These are phyloP conservation scores for Flueggea neowawraea DNA, from an alignment of 441 rosid species.

Conservation along the genomic window DNA sequence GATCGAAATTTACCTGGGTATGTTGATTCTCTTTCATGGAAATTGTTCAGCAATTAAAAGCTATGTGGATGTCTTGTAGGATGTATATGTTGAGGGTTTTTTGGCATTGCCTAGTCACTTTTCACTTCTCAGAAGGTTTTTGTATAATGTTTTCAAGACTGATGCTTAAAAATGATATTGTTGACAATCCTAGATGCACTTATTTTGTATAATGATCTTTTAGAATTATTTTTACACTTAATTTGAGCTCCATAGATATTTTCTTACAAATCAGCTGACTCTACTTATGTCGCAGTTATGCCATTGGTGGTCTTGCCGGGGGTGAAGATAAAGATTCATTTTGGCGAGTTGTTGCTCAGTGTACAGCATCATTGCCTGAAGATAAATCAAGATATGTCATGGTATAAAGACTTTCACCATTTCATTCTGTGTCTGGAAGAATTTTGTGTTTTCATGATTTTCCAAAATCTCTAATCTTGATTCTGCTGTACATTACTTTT, in stretches of 20 bases:
- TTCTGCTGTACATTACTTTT: constrained; percentile 12
- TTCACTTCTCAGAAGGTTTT: too few relatives aligned
- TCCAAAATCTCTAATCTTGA: not conserved
- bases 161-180: not conserved
- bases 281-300: constrained; percentile 60
- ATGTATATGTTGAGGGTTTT: too few relatives aligned
- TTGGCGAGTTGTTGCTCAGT: constrained; percentile 90
- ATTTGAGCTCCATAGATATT: constrained; percentile 10
- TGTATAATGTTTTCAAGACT: too few relatives aligned
- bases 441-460: constrained; percentile 1
- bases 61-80: too few relatives aligned
- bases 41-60: not conserved
- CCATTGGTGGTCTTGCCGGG: constrained; percentile 86
- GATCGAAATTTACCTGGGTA: constrained; percentile 79
- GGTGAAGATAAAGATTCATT: constrained; percentile 90
- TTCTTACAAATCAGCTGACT: constrained; percentile 23
- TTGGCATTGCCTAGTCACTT: too few relatives aligned
- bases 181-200: constrained; percentile 8
- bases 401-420: constrained; percentile 30
- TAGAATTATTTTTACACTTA: not conserved
- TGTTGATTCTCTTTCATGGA: constrained; percentile 15
- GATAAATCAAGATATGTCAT: constrained; percentile 85
- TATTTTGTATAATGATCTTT: not conserved
- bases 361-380: constrained; percentile 73
- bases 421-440: constrained; percentile 3